Base-by-base conservation (phyloP, 371 early-diverging fungal genomes). In the Blakeslea trispora region DNA sequence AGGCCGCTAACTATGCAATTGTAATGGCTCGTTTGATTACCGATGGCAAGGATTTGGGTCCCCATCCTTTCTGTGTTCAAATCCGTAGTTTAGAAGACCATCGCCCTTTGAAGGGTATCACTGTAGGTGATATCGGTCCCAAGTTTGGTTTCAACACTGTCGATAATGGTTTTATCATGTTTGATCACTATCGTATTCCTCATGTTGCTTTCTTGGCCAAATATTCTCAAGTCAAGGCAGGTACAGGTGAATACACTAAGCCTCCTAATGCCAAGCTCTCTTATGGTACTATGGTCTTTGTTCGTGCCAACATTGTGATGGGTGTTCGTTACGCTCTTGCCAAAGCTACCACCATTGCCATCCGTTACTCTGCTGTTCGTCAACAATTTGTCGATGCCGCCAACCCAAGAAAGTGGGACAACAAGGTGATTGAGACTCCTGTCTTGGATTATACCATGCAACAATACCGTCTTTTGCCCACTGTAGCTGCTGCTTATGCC, bases 41-140 rank as follows among this genome's bases (percentile, higher is more conserved):
- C 34, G 76, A 85, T 22, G 92, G 89, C 44, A 89, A 90, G 58
- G 79, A 83, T 61, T 81, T 83, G 68, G 97, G 96, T 6, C 84
- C 90, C 0, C 92, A 93, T 61, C 88, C 90, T 4, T 92, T 97
- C 66, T 74, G 94, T 43, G 92, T 94, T 35, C 97, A 86, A n/a
- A 79, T 95, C 45, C 91, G 97, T 35, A 85, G 86, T 32, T 72
- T 84, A 1, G 79, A 83, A 45, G 87, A 88, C 50, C 95, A 94
- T 66, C 78, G 72, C 18, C 84, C 85, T 37, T 55, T 93, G 55
- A 77, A 86, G 3, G 95, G 95, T n/a, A 83, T 97, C 49, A 85
- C 87, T 9, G 90, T 95, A 19, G 93, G 89, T 54, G 96, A 97
- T 57, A 86, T 93, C 59, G 97, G 97, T 1, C 89, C 93, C 31